Base-by-base conservation (phyloP, 2,329 filamentous ascomycete species). In the Annulohypoxylon truncatum region DNA sequence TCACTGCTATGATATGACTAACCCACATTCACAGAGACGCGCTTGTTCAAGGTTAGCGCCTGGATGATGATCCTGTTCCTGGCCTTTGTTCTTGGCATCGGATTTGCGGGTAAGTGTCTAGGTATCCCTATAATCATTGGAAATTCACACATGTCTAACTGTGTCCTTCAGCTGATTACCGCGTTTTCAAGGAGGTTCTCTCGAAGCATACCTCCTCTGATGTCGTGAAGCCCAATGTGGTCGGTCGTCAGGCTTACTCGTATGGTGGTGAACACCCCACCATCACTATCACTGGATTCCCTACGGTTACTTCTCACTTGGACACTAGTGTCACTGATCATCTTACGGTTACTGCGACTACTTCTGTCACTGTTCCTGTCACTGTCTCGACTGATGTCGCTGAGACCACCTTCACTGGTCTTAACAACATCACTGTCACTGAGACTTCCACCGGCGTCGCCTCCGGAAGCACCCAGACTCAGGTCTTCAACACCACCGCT, bases 291-390 rank as follows among this genome's bases (percentile, higher is more conserved):
- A 58, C 58, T 0, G 20, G 13, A 3, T 59, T 58, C 53, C 57
- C 56, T 22, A 28, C 60, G 10, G 50, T 70, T 35, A 71, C 72
- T 46, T 77, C 76, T 58, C 70, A 77, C 61, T 75, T 77, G 28
- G 77, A 52, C 28, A 31, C 24, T n/a, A 57, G 46, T 3, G 13
- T 50, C 18, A 59, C 61, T 13, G 56, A 56, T 15, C 46, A 76
- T 59, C 74, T 74, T 20, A 78, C 80, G 61, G 76, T 75, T 29
- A 59, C 70, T 42, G 73, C 74, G 63, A 40, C 72, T 58, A 64
- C 70, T 20, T 50, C 33, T 31, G 33, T 56, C 7, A 47, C 57
- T 15, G 44, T 53, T 22, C 24, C 44, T 15, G 56, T 40, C 12
- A 64, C 55, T 20, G 40, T 59, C 61, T 47, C 57, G 9, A 6